Evolutionary conservation across 169 alveolate species (phyloP).

Genomic region (Cryptosporidium andersoni): DNA sequence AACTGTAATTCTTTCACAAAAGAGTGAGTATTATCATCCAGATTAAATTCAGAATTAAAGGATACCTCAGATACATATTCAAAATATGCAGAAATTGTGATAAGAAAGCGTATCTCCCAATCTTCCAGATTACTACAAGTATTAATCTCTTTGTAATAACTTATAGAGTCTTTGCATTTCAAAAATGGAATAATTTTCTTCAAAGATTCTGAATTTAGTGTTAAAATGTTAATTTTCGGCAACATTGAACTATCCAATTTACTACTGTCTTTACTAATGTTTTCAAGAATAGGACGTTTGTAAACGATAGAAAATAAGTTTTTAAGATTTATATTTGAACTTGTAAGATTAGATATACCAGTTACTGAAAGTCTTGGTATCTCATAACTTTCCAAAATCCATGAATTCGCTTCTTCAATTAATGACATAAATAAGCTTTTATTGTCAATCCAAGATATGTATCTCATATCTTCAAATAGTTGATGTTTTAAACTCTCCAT

Average conservation of each 20-base stretch:
- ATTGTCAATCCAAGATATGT: slow-evolving; percentile 24
- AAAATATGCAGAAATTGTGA: slow-evolving; percentile 42
- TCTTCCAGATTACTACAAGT: slow-evolving; percentile 15
- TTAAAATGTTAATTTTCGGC: slow-evolving; percentile 16
- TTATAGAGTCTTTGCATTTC: slow-evolving; percentile 27
- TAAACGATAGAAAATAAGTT: slow-evolving; percentile 40
- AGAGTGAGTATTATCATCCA: slow-evolving; percentile 5
- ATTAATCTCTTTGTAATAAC: slow-evolving; percentile 9
- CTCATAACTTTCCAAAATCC: slow-evolving; percentile 53
- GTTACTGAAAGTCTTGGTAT: slow-evolving; percentile 28
- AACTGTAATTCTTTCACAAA: slow-evolving; percentile 47
- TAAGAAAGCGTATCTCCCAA: slow-evolving; percentile 29
- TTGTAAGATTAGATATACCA: slow-evolving; percentile 10
- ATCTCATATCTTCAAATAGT: slow-evolving; percentile 38
- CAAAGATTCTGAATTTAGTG: slow-evolving; percentile 4
- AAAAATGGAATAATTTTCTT: slow-evolving; percentile 42
- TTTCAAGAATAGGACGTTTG: slow-evolving; percentile 16
- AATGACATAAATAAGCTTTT: slow-evolving; percentile 22
- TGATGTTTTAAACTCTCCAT: slow-evolving; percentile 45
- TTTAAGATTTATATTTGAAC: slow-evolving; percentile 11
- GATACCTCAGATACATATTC: slow-evolving; percentile 30
- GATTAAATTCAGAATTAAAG: slow-evolving; percentile 15
- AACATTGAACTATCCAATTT: slow-evolving; percentile 9
- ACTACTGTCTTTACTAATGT: slow-evolving; percentile 8
- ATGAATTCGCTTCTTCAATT: slow-evolving; percentile 30